Evolutionary conservation across 1,139 yeast genomes (phyloP).

Genomic region (Diutina ranongensis): DNA sequence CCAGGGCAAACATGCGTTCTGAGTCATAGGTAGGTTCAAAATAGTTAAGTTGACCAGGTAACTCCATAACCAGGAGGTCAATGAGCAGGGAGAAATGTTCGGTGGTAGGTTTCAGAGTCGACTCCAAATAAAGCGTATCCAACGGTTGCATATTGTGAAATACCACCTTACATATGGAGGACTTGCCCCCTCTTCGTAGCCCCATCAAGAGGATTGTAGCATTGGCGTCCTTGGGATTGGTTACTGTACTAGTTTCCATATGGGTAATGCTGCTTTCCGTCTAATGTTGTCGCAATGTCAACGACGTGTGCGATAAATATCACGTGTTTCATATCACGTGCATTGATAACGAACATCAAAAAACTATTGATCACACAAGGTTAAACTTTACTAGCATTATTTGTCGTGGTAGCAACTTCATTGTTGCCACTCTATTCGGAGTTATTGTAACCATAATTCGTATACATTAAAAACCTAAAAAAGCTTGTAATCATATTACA

Average conservation of each 20-base stretch:
- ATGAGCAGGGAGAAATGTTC: constrained; percentile 71
- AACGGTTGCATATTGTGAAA: constrained; percentile 95
- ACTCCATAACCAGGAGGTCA: constrained; percentile 85
- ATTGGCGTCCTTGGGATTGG: constrained; percentile 15
- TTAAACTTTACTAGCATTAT: no score
- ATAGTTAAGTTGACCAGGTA: constrained; percentile 88
- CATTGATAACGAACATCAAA: no score
- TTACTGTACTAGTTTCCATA: background rate
- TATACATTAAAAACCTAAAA: background rate
- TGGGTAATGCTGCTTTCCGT: no score
- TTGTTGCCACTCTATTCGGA: background rate
- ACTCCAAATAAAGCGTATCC: constrained; percentile 82
- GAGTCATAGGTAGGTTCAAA: constrained; percentile 80
- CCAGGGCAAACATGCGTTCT: constrained; percentile 63
- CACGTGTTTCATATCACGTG: background rate
- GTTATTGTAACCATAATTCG: background rate
- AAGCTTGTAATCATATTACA: background rate
- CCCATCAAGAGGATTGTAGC: constrained; percentile 83
- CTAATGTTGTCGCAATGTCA: constrained; percentile 5
- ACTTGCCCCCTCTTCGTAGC: constrained; percentile 68
- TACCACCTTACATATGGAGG: constrained; percentile 88
- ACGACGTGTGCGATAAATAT: background rate
- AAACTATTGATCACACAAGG: no score
- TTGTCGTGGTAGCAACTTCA: no score
- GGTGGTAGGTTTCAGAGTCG: constrained; percentile 80